A percentile compares a stretch with the other conserved stretches of the same genome.
phyloP scores from a whole-genome alignment of 345 rosid species.

The Eucalyptus decipiens region DNA sequence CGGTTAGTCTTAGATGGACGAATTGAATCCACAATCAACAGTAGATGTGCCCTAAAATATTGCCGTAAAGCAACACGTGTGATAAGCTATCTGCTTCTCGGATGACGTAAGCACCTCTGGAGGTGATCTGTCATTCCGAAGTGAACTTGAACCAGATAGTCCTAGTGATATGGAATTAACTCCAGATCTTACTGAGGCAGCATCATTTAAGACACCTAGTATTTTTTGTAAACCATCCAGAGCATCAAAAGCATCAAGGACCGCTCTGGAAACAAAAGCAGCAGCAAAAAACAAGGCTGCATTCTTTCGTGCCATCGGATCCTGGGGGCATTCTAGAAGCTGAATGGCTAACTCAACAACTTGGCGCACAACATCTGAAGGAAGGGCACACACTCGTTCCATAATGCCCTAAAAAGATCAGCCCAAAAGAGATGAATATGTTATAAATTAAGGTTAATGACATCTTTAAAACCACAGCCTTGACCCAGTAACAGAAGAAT shows the following conservation, averaged over 20 bases:
- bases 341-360: conserved; percentile 85
- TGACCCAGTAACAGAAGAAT: not conserved
- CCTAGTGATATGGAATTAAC: conserved; percentile 45
- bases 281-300: conserved; percentile 91
- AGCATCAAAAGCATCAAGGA: conserved; percentile 93
- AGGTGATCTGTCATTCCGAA: conserved; percentile 69
- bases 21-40: conserved; percentile 78
- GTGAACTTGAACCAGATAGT: conserved; percentile 28
- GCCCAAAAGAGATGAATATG: not conserved
- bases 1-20: conserved; percentile 83
- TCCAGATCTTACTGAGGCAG: conserved; percentile 92
- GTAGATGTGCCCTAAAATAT: conserved; percentile 94
- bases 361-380: conserved; percentile 61
- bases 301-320: conserved; percentile 90
- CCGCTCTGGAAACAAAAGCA: conserved; percentile 93
- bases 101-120: conserved; percentile 82
- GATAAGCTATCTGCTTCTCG: conserved; percentile 94
- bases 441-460: not conserved
- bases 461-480: not conserved
- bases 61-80: conserved; percentile 95
- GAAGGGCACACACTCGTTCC: conserved; percentile 98
- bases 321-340: conserved; percentile 81
- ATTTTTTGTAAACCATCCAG: conserved; percentile 82
- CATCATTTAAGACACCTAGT: conserved; percentile 64
- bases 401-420: conserved; percentile 62